These are phyloP conservation scores for Diutina ranongensis DNA, from an alignment of 1,139 yeast genomes.

Conservation along the genomic window DNA sequence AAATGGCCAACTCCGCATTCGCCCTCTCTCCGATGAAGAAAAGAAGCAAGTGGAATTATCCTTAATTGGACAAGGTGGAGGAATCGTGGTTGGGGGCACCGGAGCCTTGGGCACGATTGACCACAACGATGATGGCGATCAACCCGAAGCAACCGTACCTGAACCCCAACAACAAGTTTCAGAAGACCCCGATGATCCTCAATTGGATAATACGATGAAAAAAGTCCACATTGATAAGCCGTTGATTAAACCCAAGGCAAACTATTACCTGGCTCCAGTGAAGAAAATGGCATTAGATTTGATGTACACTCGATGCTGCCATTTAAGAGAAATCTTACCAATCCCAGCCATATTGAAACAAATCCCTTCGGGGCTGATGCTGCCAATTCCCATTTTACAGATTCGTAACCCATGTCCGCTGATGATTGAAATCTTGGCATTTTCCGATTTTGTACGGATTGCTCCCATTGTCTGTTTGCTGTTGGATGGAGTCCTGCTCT, in stretches of 20 bases:
- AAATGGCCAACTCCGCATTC: constrained; percentile 49
- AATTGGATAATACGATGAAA: constrained; percentile 19
- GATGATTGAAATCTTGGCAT: constrained; percentile 59
- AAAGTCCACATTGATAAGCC: constrained; percentile 38
- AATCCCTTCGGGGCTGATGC: constrained; percentile 50
- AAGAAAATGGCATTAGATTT: constrained; percentile 45
- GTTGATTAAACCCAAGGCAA: constrained; percentile 16
- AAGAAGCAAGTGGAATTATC: constrained; percentile 29
- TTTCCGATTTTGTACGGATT: constrained; percentile 63
- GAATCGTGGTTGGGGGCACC: constrained; percentile 41
- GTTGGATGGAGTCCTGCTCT: constrained; percentile 56
- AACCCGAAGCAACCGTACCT: no score
- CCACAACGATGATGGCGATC: constrained; percentile 7
- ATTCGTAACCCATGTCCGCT: constrained; percentile 66
- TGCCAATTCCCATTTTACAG: constrained; percentile 55
- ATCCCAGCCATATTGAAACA: constrained; percentile 70
- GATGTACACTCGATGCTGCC: constrained; percentile 68
- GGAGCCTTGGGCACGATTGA: constrained; percentile 30
- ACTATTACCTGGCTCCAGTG: constrained; percentile 23
- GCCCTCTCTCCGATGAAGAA: constrained; percentile 54
- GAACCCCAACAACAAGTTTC: constrained; percentile 8
- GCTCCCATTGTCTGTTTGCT: constrained; percentile 63
- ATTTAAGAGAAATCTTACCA: constrained; percentile 25
- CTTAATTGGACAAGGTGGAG: constrained; percentile 47
- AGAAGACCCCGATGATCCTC: constrained; percentile 25